Base-by-base conservation (phyloP, 2,329 filamentous ascomycete species). In the Sarocladium strictum region DNA sequence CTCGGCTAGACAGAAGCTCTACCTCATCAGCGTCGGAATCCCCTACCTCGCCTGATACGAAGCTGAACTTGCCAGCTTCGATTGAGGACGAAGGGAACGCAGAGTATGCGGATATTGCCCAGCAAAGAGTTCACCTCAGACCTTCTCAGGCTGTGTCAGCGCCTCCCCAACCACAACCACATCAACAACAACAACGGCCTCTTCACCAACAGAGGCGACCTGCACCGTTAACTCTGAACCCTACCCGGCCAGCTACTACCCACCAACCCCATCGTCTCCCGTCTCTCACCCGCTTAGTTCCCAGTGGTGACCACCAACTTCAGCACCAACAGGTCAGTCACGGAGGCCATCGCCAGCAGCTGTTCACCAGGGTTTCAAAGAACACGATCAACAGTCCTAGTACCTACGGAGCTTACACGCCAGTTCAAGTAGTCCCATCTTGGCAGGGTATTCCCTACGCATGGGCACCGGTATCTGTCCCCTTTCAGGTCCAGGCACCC, bases 111-210 rank as follows among this genome's bases (percentile, higher is more conserved):
- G n/a, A n/a, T n/a, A n/a, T n/a, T n/a, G n/a, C n/a, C n/a, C n/a
- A n/a, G n/a, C n/a, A n/a, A n/a, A n/a, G n/a, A n/a, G n/a, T n/a
- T 32, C 47, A 32, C 19, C 9, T 4, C 23, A 51, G 23, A 26
- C 23, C 11, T 24, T 45, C 21, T 21, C 10, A 14, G 45, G 19
- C 37, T 24, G 24, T 41, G 15, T 24, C 33, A 11, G 14, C 12
- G 23, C 24, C 69, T 84, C 3, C 83, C 81, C 2, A 73, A 80
- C 0, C 66, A 85, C 5, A 79, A 76, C 0, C 72, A 76, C 1
- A 73, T 80, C 0, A 65, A 85, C 5, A 79, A 76, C 0, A 73
- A 76, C 1, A 66, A 85, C 47, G 47, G 5, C 14, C 47, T 19
- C 47, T 15, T 11, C n/a, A 27, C 17, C 26, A 51, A 11, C 47